Percentiles rank a stretch among this genome's conserved stretches.
phyloP scores from a whole-genome alignment of 2,329 filamentous ascomycete genomes.

The Cordyceps farinosa region DNA sequence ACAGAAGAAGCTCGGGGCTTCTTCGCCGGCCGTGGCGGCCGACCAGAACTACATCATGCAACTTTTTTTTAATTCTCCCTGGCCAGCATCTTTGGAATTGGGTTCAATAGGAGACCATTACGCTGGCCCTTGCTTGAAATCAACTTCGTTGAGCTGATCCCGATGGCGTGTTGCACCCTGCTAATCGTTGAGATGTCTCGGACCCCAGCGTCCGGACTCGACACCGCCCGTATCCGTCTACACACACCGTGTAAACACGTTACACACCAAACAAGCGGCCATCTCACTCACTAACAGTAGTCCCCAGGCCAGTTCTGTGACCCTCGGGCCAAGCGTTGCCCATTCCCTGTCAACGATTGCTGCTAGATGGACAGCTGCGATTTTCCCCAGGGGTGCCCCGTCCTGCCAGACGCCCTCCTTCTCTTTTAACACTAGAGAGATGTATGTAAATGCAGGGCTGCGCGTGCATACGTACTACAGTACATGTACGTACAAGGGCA shows the following conservation, averaged over 20 bases:
- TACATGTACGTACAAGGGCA: conserved; percentile 2
- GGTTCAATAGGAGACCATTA: too few relatives aligned
- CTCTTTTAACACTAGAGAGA: conserved; percentile 10
- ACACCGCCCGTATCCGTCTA: neutral
- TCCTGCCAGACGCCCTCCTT: conserved; percentile 6
- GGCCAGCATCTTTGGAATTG: neutral
- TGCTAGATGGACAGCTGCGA: conserved; percentile 6
- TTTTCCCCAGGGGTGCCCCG: conserved; percentile 10
- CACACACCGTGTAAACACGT: neutral
- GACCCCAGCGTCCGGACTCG: neutral
- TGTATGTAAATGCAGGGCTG: conserved; percentile 12
- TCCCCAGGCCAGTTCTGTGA: neutral
- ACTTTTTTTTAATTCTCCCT: neutral
- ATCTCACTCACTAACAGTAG: neutral
- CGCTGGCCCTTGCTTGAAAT: neutral
- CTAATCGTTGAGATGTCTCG: conserved; percentile 1
- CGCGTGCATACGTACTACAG: conserved; percentile 1
- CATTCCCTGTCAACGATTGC: conserved; percentile 6
- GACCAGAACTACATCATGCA: neutral
- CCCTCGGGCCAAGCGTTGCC: neutral
- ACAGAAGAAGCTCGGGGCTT: conserved; percentile 1
- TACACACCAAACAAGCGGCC: neutral
- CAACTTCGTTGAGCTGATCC: neutral
- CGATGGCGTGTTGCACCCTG: neutral
- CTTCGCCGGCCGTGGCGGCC: neutral